Evolutionary conservation across 352 stramenopile genomes (phyloP).

Genomic region (Pythium biforme): DNA sequence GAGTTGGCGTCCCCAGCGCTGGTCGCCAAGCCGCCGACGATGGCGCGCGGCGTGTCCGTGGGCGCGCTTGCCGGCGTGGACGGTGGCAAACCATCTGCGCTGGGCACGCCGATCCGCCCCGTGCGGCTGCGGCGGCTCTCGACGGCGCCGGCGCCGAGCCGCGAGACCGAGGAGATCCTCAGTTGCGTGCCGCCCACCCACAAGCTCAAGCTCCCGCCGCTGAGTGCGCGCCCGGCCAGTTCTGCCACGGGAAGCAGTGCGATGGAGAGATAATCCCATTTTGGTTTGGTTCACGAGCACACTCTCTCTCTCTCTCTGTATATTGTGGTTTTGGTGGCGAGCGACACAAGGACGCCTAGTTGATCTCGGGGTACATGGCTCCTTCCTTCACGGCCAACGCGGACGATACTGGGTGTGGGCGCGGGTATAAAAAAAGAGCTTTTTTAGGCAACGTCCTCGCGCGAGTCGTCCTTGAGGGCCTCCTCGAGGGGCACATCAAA

Average conservation of each 20-base stretch:
- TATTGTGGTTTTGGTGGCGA: slow-evolving; percentile 7
- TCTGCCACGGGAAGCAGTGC: slow-evolving; percentile 1
- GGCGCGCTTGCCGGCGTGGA: slow-evolving; percentile 21
- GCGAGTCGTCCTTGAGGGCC: slow-evolving; percentile 52
- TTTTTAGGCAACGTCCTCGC: slow-evolving; percentile 29
- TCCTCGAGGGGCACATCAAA: slow-evolving; percentile 79
- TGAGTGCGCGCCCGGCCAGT: slow-evolving; percentile 31
- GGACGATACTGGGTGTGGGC: background rate
- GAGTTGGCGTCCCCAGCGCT: background rate
- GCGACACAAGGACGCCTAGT: background rate
- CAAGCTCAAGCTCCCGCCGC: slow-evolving; percentile 46
- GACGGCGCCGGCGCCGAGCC: slow-evolving; percentile 35
- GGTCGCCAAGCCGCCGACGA: background rate
- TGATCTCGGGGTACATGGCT: background rate
- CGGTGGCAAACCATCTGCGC: slow-evolving; percentile 14
- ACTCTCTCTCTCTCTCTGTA: slow-evolving; percentile 10
- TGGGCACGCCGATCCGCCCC: slow-evolving; percentile 33
- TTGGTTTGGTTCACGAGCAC: background rate
- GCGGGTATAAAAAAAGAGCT: slow-evolving; percentile 10
- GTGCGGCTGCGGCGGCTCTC: slow-evolving; percentile 42
- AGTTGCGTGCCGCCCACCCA: background rate
- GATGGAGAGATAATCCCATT: slow-evolving; percentile 5
- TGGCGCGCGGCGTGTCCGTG: slow-evolving; percentile 26
- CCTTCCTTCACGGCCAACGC: background rate
- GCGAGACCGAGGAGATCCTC: slow-evolving; percentile 25